Evolutionary conservation across 176 grass and related monocot species (phyloP).

Genomic region (Zizania latifolia): DNA sequence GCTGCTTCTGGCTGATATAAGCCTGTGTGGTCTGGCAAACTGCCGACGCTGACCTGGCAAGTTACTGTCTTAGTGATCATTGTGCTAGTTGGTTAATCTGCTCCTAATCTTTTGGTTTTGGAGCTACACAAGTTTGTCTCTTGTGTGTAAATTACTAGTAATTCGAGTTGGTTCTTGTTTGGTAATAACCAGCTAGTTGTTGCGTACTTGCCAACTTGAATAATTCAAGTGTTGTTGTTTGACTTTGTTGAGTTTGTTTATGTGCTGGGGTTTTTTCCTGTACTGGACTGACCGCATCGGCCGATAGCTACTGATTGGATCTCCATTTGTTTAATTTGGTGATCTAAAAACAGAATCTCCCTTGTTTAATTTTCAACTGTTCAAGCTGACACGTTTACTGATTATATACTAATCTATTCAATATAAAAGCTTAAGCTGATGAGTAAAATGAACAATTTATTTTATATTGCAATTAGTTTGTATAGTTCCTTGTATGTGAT

Average conservation of each 20-base stretch:
- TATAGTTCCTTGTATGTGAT: not conserved
- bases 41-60: slow-evolving; percentile 4
- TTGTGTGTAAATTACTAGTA: slow-evolving; percentile 11
- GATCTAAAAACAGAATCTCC: not conserved
- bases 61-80: not conserved
- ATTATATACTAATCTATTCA: too few species aligned
- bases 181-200: too few species aligned
- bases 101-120: not conserved
- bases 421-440: too few species aligned
- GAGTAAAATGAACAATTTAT: too few species aligned
- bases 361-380: not conserved
- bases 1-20: not conserved
- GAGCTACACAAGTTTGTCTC: not conserved
- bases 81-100: not conserved
- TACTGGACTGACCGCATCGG: not conserved
- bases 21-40: not conserved
- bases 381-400: not conserved
- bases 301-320: not conserved
- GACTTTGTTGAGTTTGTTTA: slow-evolving; percentile 30
- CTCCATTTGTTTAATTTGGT: not conserved
- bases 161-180: not conserved
- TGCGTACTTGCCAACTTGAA: slow-evolving; percentile 3
- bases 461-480: too few species aligned
- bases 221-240: slow-evolving; percentile 14
- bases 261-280: not conserved